Evolutionary conservation across 441 rosid species (phyloP).

Genomic region (Erodium texanum): DNA sequence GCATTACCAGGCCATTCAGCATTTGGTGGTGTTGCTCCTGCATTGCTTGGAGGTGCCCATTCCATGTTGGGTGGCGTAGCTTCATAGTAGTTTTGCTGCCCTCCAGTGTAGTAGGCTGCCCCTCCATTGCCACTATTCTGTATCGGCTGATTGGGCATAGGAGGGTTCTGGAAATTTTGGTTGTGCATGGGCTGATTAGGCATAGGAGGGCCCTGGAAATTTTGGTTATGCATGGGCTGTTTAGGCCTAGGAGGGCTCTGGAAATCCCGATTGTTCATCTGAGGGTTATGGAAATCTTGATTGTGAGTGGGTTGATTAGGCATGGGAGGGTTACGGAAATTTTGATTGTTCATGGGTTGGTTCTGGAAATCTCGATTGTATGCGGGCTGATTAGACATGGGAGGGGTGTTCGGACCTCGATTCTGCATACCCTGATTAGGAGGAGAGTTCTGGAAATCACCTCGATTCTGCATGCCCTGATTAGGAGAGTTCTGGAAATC

Average conservation of each 20-base stretch:
- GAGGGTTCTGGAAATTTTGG: not conserved
- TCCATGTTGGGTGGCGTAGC: not conserved
- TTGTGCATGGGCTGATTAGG: not conserved
- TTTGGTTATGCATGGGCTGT: not conserved
- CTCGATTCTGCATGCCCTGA: constrained; percentile 36
- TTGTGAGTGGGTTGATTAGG: no score
- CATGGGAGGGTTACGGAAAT: not conserved
- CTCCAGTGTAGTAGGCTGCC: not conserved
- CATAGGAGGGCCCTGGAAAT: not conserved
- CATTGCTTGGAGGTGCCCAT: constrained; percentile 1
- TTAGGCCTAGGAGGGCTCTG: not conserved
- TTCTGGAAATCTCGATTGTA: not conserved
- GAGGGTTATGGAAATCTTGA: no score
- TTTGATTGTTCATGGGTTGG: no score
- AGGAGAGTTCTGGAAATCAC: constrained; percentile 26
- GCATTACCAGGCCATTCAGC: not conserved
- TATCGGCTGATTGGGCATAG: not conserved
- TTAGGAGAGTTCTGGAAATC: no score
- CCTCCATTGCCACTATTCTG: not conserved
- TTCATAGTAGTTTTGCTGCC: not conserved
- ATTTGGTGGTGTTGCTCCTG: not conserved
- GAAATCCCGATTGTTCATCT: not conserved
- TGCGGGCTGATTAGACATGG: not conserved
- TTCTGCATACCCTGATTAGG: constrained; percentile 30
- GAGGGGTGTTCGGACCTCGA: not conserved